Percentiles rank a stretch among this genome's conserved stretches.
Conservation (phyloP, 1,284 basidiomycete genomes). For the Malassezia arunalokei region DNA sequence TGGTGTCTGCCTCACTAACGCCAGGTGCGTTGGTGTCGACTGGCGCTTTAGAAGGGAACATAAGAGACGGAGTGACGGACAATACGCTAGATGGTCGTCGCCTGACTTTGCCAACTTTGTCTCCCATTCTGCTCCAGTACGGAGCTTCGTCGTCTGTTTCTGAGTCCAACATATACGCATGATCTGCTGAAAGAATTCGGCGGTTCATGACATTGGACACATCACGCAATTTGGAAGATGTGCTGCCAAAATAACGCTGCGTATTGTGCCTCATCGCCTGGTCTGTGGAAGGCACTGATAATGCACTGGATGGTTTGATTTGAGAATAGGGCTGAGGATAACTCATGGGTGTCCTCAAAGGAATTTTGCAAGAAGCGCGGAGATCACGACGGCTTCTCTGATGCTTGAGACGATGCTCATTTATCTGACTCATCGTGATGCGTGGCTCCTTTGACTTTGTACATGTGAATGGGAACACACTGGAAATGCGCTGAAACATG, state of each 20-base stretch:
- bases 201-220: neutral
- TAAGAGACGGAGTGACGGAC: slow-evolving; percentile 13
- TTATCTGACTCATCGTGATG: neutral
- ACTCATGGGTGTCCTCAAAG: neutral
- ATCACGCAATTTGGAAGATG: neutral
- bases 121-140: slow-evolving; percentile 5
- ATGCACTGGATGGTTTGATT: neutral
- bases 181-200: neutral
- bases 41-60: slow-evolving; percentile 3
- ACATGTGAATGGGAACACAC: slow-evolving; percentile 6
- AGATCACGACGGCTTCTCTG: neutral
- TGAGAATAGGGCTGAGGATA: neutral
- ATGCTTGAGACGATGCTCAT: neutral
- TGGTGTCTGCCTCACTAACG: no score
- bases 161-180: neutral
- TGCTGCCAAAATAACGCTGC: neutral
- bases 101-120: neutral
- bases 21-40: neutral
- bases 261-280: slow-evolving; percentile 1
- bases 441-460: neutral
- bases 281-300: neutral
- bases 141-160: neutral
- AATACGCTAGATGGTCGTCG: slow-evolving; percentile 15
- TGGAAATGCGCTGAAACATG: slow-evolving; percentile 2
- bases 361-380: neutral